A percentile compares a stretch with the other conserved stretches of the same genome.
Conservation (phyloP, 495 filamentous ascomycete species). For the Tuber calosporum region DNA sequence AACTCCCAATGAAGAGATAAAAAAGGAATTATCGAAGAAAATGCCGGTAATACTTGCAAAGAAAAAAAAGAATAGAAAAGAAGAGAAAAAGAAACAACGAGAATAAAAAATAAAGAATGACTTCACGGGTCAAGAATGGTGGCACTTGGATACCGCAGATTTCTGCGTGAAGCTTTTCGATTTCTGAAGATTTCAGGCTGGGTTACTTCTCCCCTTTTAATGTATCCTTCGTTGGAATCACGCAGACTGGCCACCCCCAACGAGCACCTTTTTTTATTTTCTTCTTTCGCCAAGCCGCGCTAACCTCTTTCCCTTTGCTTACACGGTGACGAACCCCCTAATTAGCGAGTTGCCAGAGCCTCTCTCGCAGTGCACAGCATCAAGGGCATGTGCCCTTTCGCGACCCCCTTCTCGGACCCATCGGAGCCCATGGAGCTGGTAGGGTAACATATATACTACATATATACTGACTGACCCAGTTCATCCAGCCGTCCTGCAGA, state of each 20-base stretch:
- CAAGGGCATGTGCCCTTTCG: not conserved
- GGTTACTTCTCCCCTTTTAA: constrained; percentile 40
- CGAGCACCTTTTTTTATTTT: not conserved
- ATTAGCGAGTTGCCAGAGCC: not conserved
- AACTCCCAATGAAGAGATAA: constrained; percentile 28
- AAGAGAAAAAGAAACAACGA: not conserved
- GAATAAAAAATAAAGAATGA: constrained; percentile 6
- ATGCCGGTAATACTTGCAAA: not conserved
- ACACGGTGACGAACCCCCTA: constrained; percentile 1
- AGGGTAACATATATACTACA: not conserved
- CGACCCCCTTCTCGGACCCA: not conserved
- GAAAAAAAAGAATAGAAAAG: constrained; percentile 20
- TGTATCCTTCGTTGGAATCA: constrained; percentile 12
- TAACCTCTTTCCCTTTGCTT: constrained; percentile 1
- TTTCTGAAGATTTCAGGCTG: constrained; percentile 36
- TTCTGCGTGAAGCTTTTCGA: constrained; percentile 29
- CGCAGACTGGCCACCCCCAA: not conserved
- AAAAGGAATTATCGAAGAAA: constrained; percentile 15
- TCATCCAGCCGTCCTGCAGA: not conserved
- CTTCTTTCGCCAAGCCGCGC: not conserved
- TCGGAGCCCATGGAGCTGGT: not conserved
- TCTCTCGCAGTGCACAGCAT: not conserved
- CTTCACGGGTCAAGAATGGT: constrained; percentile 24
- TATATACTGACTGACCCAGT: no score
- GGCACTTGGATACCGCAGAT: not conserved